These are phyloP conservation scores for Globisporangium nodosum DNA, from an alignment of 352 stramenopile species.

Conservation along the genomic window DNA sequence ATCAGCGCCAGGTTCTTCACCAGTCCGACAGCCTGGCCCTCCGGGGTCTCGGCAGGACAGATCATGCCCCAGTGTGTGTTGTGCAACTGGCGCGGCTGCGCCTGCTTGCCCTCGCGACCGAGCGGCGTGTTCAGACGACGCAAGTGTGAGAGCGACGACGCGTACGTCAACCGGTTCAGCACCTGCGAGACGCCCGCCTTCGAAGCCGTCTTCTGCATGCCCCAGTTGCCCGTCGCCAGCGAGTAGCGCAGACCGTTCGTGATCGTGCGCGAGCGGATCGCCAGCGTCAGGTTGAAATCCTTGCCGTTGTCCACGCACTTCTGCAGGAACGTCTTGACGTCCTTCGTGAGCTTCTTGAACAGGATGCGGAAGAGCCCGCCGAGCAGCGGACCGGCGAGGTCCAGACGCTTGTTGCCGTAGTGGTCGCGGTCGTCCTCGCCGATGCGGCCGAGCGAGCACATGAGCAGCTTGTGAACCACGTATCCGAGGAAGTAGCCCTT, in stretches of 20 bases:
- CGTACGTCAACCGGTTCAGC: constrained; percentile 98
- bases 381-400: constrained; percentile 97
- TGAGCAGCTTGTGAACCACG: constrained; percentile 99
- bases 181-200: constrained; percentile 99
- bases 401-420: constrained; percentile 99
- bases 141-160: constrained; percentile 97
- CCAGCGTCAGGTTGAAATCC: constrained; percentile 96
- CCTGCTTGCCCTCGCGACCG: constrained; percentile 98
- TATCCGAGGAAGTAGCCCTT: constrained; percentile 98
- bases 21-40: constrained; percentile 93
- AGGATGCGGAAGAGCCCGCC: constrained; percentile 97
- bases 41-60: constrained; percentile 95
- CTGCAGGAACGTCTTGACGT: constrained; percentile 93
- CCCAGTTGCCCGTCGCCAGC: constrained; percentile 99
- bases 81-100: constrained; percentile 98
- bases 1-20: constrained; percentile 99
- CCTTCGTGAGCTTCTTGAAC: constrained; percentile 99
- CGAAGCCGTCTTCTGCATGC: constrained; percentile 90
- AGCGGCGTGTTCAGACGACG: constrained; percentile 98
- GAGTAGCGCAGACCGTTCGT: constrained; percentile 98
- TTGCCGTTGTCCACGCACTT: constrained; percentile 90
- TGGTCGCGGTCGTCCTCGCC: constrained; percentile 99
- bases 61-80: constrained; percentile 99
- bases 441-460: constrained; percentile 96
- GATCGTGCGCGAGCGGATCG: constrained; percentile 97